Percentiles rank a stretch among this genome's conserved stretches.
Evolutionary conservation across 2,329 filamentous ascomycete species (phyloP).

Genomic region (Aspergillus carbonarius): DNA sequence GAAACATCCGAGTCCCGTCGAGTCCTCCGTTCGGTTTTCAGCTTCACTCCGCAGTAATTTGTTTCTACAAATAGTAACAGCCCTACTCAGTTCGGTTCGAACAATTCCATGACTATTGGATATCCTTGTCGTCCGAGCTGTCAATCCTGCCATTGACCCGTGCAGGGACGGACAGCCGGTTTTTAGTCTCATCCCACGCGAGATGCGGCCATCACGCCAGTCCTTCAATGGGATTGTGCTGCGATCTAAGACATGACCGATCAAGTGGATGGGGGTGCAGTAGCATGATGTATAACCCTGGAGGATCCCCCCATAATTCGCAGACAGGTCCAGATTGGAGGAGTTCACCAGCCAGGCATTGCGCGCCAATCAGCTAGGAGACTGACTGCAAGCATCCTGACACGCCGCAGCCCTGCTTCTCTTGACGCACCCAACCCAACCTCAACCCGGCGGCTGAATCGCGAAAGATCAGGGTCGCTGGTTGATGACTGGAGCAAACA

Average conservation of each 20-base stretch:
- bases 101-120: not conserved
- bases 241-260: not conserved
- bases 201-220: not conserved
- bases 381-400: not conserved
- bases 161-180: not conserved
- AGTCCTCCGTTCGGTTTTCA: too few species aligned
- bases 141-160: not conserved
- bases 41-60: not conserved
- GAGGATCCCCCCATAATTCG: not conserved
- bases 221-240: not conserved
- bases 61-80: conserved; percentile 3
- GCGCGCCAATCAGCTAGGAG: not conserved
- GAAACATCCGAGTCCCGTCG: too few species aligned
- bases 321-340: not conserved
- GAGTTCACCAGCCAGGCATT: not conserved
- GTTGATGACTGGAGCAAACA: not conserved
- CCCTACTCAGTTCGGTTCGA: not conserved
- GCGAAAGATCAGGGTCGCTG: not conserved
- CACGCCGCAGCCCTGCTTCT: not conserved
- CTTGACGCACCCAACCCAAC: not conserved
- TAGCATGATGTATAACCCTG: not conserved
- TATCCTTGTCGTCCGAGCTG: not conserved
- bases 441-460: not conserved
- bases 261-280: not conserved
- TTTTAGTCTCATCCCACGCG: not conserved